These are phyloP conservation scores for Nannizzia gypsea DNA, from an alignment of 2,329 filamentous ascomycete species.

Conservation along the genomic window DNA sequence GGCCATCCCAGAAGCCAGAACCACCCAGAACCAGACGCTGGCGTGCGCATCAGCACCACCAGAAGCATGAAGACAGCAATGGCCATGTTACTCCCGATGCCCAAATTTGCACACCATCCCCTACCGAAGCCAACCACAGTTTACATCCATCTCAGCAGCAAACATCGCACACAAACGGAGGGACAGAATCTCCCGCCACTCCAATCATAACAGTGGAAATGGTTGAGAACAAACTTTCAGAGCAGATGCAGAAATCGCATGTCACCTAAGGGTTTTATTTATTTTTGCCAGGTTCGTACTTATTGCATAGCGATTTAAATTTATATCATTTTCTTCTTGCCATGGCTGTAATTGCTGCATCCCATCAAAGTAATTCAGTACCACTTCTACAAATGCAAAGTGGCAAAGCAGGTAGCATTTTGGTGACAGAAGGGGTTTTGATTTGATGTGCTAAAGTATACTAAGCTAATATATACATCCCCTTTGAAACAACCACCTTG, in stretches of 20 bases:
- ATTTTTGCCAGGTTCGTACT: background rate
- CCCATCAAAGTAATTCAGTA: background rate
- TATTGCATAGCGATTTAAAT: background rate
- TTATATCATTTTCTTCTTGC: background rate
- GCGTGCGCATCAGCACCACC: conserved; percentile 22
- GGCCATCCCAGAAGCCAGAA: conserved; percentile 24
- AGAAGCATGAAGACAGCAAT: conserved; percentile 2
- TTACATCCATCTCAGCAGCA: background rate
- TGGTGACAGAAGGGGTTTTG: background rate
- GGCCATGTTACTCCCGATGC: background rate
- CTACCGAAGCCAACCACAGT: background rate
- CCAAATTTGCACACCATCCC: background rate
- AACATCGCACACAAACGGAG: background rate
- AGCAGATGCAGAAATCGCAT: background rate
- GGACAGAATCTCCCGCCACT: background rate
- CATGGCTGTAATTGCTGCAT: background rate
- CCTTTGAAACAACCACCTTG: background rate
- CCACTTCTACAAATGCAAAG: background rate
- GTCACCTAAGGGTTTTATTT: background rate
- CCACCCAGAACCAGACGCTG: conserved; percentile 34
- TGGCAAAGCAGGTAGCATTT: background rate
- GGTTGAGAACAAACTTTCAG: background rate
- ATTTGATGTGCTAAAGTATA: background rate
- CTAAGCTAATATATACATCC: background rate
- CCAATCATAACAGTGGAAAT: background rate